Evolutionary conservation across 371 early-diverging fungal species (phyloP), one percentile per base, ranked within the genome.

Genomic region (Apophysomyces sp.): DNA sequence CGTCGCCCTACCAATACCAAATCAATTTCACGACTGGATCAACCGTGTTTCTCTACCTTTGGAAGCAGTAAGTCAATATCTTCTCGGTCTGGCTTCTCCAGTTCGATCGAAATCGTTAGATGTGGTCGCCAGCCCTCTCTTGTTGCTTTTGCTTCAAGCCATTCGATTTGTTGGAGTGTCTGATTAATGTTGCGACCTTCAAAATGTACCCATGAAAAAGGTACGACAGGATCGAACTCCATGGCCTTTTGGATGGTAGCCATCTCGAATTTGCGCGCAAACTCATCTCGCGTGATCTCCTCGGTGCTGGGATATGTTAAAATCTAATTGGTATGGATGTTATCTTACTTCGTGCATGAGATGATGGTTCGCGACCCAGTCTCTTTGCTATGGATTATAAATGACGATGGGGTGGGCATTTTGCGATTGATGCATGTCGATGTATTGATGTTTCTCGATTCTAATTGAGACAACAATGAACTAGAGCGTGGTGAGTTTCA

Each of bases 31-130:
- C 27, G 18, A 0, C 28, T 40, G 32, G 7, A 55, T 4, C 24
- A 31, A 26, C n/a, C n/a, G n/a, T n/a, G n/a, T n/a, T n/a, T n/a
- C n/a, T n/a, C 3, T 64, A 76, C 78, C 56, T 76, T 76, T 18
- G 77, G 64, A 40, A 88, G 55, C 24, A 89, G 62, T 5, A 44
- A 36, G 24, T 84, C 81, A 55, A 90, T 82, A 18, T 81, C 73
- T 60, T 77, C 74, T 28, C 88, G 66, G 29, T 86, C 84, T 0
- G 83, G 85, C 58, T 90, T 90, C 58, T 90, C 90, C 32, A 87
- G 67, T 68, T 90, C 90, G 15, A 87, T 79, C 4, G 86, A 86
- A n/a, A 89, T 81, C 2, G 74, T 80, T 51, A 87, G 64, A 16
- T 71, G 56, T 5, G 71, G 61, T 40, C 77, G 73, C 77, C 78